Evolutionary conservation across 306 rosid species (phyloP).

Genomic region (Sicyos baderoa): DNA sequence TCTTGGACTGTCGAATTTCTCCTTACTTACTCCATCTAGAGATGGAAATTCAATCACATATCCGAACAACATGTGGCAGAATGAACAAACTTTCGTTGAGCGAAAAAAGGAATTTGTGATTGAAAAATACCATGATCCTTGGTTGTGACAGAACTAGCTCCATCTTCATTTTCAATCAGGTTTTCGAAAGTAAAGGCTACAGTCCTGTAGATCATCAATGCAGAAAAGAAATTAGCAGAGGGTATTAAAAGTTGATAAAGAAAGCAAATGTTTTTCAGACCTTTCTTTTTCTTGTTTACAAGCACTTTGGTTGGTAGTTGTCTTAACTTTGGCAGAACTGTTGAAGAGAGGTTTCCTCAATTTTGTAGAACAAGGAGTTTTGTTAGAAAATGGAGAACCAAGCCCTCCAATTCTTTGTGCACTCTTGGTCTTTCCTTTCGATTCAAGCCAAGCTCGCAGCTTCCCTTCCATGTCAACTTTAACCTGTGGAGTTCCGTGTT

Average conservation of each 20-base stretch:
- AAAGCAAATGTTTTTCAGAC: constrained; percentile 22
- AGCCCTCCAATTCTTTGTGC: constrained; percentile 36
- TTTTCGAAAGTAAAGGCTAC: constrained; percentile 38
- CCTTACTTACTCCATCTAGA: constrained; percentile 23
- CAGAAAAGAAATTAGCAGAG: neutral
- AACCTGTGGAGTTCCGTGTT: constrained; percentile 58
- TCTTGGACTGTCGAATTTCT: constrained; percentile 31
- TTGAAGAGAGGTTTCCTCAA: constrained; percentile 43
- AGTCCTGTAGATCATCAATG: constrained; percentile 35
- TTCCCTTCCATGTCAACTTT: constrained; percentile 84
- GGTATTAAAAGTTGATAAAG: neutral
- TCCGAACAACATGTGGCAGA: neutral
- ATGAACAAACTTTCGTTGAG: neutral
- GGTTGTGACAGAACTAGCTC: constrained; percentile 29
- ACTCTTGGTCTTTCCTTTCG: constrained; percentile 70
- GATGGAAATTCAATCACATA: constrained; percentile 18
- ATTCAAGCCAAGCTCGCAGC: constrained; percentile 74
- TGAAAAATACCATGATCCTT: constrained; percentile 29
- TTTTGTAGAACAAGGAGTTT: constrained; percentile 43
- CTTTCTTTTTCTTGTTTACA: constrained; percentile 40
- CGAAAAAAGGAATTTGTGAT: neutral
- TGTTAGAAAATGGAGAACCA: constrained; percentile 48
- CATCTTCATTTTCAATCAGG: constrained; percentile 39
- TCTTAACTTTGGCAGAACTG: constrained; percentile 47
- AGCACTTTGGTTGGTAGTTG: constrained; percentile 28